Percentiles rank a stretch among this genome's conserved stretches.
These are phyloP conservation scores for Globisporangium camurandrum DNA, from an alignment of 352 stramenopile genomes.

Conservation along the genomic window DNA sequence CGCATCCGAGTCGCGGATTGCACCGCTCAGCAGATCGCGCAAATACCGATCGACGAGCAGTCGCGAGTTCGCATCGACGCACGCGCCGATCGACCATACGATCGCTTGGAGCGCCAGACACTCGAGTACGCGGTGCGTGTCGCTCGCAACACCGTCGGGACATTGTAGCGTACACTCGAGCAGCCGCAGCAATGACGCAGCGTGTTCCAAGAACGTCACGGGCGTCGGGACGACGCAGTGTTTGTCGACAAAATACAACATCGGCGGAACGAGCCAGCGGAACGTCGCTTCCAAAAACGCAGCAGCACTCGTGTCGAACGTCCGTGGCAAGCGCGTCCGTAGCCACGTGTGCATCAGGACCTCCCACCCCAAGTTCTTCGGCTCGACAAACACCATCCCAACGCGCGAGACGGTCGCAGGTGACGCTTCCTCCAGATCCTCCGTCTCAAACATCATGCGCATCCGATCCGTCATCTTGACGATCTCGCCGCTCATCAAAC, in stretches of 20 bases:
- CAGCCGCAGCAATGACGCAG: constrained; percentile 72
- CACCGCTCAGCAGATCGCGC: constrained; percentile 53
- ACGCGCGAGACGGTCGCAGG: constrained; percentile 89
- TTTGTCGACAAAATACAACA: constrained; percentile 92
- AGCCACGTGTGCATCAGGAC: constrained; percentile 86
- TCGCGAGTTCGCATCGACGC: constrained; percentile 82
- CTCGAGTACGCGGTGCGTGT: constrained; percentile 77
- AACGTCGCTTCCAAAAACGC: constrained; percentile 73
- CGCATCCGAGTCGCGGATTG: constrained; percentile 19
- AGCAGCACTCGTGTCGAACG: constrained; percentile 21
- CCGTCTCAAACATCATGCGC: constrained; percentile 95
- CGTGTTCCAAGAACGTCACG: constrained; percentile 88
- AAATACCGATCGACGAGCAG: constrained; percentile 81
- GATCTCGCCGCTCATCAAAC: constrained; percentile 92
- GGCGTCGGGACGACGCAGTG: constrained; percentile 74
- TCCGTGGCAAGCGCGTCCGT: constrained; percentile 31
- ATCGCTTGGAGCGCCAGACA: constrained; percentile 82
- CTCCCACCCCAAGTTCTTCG: constrained; percentile 87
- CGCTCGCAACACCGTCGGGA: constrained; percentile 45
- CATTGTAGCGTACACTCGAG: constrained; percentile 76
- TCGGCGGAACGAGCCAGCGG: constrained; percentile 85
- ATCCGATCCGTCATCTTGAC: constrained; percentile 93
- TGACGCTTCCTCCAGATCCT: constrained; percentile 85
- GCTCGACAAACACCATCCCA: constrained; percentile 92
- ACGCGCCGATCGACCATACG: constrained; percentile 89